Percentiles rank a stretch among this genome's conserved stretches.
Evolutionary conservation across 176 grass and related monocot genomes (phyloP).

Genomic region (Ensete ventricosum): DNA sequence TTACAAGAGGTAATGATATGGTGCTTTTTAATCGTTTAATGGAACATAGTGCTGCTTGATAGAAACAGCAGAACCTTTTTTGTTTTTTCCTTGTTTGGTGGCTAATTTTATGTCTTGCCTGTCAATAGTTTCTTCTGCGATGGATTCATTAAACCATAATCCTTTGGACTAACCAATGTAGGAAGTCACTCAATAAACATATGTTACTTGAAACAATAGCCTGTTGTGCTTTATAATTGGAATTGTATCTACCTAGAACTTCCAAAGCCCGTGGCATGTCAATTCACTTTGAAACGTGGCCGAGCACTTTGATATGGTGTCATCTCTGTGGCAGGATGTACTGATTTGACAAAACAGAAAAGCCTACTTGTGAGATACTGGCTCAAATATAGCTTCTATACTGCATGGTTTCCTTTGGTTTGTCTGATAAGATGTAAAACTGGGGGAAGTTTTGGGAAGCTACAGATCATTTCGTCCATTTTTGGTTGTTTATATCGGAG

Average conservation of each 20-base stretch:
- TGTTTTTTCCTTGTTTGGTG: background rate
- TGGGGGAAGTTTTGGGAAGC: background rate
- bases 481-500: background rate
- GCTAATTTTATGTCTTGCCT: background rate
- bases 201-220: too few relatives aligned
- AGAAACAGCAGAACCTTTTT: background rate
- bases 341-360: background rate
- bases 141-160: background rate
- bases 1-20: conserved; percentile 38
- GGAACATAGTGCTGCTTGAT: background rate
- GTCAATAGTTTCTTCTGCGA: background rate
- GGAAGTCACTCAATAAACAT: background rate
- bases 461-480: background rate
- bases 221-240: too few relatives aligned
- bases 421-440: background rate
- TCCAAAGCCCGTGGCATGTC: too few relatives aligned
- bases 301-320: too few relatives aligned
- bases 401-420: background rate
- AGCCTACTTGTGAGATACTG: background rate
- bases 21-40: conserved; percentile 2
- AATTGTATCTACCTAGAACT: too few relatives aligned
- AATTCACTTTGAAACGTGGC: too few relatives aligned
- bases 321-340: background rate
- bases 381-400: background rate
- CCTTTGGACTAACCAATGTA: background rate